Evolutionary conservation across 1,139 yeast genomes (phyloP).

Genomic region (Debaryomyces robertsiae): DNA sequence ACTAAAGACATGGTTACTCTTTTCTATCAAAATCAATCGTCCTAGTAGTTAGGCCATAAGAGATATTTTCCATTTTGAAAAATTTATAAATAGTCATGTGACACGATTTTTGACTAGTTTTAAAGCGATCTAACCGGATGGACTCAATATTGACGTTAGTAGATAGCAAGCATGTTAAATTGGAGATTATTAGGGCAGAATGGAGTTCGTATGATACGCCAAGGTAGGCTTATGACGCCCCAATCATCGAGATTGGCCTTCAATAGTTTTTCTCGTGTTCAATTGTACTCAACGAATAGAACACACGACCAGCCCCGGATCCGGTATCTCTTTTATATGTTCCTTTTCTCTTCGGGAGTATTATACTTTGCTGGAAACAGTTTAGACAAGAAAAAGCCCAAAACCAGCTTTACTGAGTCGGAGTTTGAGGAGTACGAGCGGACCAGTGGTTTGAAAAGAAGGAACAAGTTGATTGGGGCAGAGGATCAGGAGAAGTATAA

Average conservation of each 20-base stretch:
- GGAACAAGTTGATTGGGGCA: conserved; percentile 43
- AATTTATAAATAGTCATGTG: conserved; percentile 6
- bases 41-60: background rate
- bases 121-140: background rate
- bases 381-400: conserved; percentile 55
- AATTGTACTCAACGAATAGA: conserved; percentile 3
- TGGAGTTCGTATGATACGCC: background rate
- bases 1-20: conserved; percentile 69
- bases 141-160: no score
- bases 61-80: conserved; percentile 5
- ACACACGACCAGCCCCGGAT: conserved; percentile 41
- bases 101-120: background rate
- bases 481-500: conserved; percentile 34
- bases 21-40: background rate
- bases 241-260: background rate
- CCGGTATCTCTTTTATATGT: conserved; percentile 51
- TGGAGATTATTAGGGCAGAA: background rate
- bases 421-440: conserved; percentile 59
- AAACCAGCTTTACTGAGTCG: conserved; percentile 54
- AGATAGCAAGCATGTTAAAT: conserved; percentile 3
- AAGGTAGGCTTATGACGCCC: background rate
- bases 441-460: conserved; percentile 56
- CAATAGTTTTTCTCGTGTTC: background rate
- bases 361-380: conserved; percentile 54
- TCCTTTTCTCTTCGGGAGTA: conserved; percentile 53